Conservation (phyloP, 1,139 yeast genomes). For the Taiozyma onychis region DNA sequence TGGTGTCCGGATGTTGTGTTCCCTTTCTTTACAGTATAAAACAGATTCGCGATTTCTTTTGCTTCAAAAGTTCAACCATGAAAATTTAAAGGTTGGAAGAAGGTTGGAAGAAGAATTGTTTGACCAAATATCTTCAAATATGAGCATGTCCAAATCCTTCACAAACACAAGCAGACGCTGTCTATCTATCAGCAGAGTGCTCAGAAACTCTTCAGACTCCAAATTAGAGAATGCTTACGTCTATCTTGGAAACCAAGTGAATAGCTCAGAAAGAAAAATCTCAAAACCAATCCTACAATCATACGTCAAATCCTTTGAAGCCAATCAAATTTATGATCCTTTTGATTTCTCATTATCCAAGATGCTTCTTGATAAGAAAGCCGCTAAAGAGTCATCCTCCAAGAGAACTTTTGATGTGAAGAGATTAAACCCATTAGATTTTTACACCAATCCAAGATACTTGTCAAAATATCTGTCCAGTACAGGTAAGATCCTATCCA, state of each 20-base stretch:
- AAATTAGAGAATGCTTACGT: not conserved
- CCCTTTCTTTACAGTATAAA: no score
- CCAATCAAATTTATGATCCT: slow-evolving; percentile 57
- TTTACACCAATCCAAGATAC: slow-evolving; percentile 60
- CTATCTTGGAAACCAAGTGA: not conserved
- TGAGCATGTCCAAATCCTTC: not conserved
- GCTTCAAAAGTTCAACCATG: not conserved
- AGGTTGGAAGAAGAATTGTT: not conserved
- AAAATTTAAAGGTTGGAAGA: no score
- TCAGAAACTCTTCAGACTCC: not conserved
- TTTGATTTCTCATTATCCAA: slow-evolving; percentile 65
- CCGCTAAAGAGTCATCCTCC: slow-evolving; percentile 9
- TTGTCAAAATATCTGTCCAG: slow-evolving; percentile 52
- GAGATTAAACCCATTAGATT: slow-evolving; percentile 58
- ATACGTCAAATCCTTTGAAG: slow-evolving; percentile 33
- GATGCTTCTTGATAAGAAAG: slow-evolving; percentile 30
- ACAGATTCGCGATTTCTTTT: not conserved
- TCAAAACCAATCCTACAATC: slow-evolving; percentile 7
- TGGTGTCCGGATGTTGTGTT: not conserved
- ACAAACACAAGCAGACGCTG: not conserved
- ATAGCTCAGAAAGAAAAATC: not conserved
- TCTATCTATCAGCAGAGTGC: not conserved
- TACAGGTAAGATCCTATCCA: slow-evolving; percentile 63
- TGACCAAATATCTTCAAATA: not conserved
- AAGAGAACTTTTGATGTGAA: slow-evolving; percentile 41